Evolutionary conservation across 1,284 basidiomycete genomes (phyloP), one percentile per base, ranked within the genome.

Genomic region (Boletellus sp.): DNA sequence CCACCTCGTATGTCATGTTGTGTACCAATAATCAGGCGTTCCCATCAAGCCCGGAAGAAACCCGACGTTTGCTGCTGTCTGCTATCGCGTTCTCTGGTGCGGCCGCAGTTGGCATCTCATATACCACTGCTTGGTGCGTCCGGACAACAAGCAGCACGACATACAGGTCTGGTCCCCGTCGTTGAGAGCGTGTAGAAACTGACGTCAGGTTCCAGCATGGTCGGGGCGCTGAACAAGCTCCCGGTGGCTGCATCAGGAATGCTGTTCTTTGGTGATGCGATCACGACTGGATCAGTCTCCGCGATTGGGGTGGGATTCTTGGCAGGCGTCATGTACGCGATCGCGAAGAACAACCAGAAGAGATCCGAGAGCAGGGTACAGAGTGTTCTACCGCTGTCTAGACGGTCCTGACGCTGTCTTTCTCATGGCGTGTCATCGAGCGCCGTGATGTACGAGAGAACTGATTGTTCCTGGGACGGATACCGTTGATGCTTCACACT

Each of bases 41-140:
- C 13, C 53, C 45, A 35, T 45, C 18, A 66, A 95, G 93, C 79
- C 96, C 97, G 13, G 76, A 80, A 44, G 86, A 90, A 58, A 91
- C 88, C 43, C 84, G 95, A 48, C 79, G 77, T 47, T 76, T 93
- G 60, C 77, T 99, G 45, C 73, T 99, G 22, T 86, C 82, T 52
- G 90, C 94, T 7, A 98, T 99, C 66, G 86, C 85, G 8, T 94
- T 99, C 72, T 97, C 95, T 21, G 97, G 97, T 13, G 93, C 93
- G 1, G 95, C 93, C 8, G 97, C 97, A 11, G 96, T 97, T 30
- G 91, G 93, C 50, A 99, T 99, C 65, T 96, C 93, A 30, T 99
- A 96, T 72, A 95, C 93, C 7, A 99, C 97, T 13, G 97, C 97
- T 11, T 99, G 97, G 97, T 99, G 97, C 70, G 87, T 99, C 40